Percentiles rank a stretch among this genome's conserved stretches.
Evolutionary conservation across 2,329 filamentous ascomycete genomes (phyloP).

Genomic region (Aspergillus texensis): DNA sequence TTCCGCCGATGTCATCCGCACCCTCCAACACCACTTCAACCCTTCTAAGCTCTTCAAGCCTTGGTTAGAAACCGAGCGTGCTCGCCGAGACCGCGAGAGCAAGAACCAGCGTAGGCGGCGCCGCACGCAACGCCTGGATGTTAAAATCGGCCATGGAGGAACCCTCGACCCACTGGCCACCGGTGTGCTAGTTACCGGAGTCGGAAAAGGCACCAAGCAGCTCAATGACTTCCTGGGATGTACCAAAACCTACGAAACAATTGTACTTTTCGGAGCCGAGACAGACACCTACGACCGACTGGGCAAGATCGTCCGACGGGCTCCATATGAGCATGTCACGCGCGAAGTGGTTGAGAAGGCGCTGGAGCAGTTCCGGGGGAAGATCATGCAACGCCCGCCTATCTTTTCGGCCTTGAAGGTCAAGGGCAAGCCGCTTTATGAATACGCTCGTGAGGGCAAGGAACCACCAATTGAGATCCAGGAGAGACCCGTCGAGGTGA

Average conservation of each 20-base stretch:
- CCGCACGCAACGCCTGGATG: conserved; percentile 64
- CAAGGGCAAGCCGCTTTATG: conserved; percentile 90
- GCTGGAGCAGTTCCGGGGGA: conserved; percentile 74
- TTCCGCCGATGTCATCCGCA: conserved; percentile 87
- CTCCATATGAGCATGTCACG: conserved; percentile 79
- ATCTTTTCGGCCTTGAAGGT: conserved; percentile 92
- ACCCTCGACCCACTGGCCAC: conserved; percentile 94
- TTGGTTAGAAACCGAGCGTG: conserved; percentile 68
- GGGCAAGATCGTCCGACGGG: conserved; percentile 78
- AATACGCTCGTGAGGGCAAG: conserved; percentile 90
- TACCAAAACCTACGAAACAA: conserved; percentile 90
- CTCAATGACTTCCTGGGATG: conserved; percentile 79
- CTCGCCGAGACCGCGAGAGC: conserved; percentile 58
- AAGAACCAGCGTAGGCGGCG: conserved; percentile 64
- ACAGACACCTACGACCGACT: conserved; percentile 90
- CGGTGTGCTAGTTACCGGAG: conserved; percentile 84
- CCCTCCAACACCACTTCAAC: conserved; percentile 82
- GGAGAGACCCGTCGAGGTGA: conserved; percentile 75
- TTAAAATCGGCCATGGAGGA: conserved; percentile 96
- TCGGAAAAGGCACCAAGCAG: conserved; percentile 84
- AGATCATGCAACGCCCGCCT: conserved; percentile 85
- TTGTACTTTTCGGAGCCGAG: conserved; percentile 85
- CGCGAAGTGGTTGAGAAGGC: conserved; percentile 75
- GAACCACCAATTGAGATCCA: conserved; percentile 84
- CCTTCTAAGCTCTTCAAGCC: conserved; percentile 77